Percentiles rank a stretch among this genome's conserved stretches.
Conservation (phyloP, 768 basidiomycete genomes). For the Phanerochaete sordida region DNA sequence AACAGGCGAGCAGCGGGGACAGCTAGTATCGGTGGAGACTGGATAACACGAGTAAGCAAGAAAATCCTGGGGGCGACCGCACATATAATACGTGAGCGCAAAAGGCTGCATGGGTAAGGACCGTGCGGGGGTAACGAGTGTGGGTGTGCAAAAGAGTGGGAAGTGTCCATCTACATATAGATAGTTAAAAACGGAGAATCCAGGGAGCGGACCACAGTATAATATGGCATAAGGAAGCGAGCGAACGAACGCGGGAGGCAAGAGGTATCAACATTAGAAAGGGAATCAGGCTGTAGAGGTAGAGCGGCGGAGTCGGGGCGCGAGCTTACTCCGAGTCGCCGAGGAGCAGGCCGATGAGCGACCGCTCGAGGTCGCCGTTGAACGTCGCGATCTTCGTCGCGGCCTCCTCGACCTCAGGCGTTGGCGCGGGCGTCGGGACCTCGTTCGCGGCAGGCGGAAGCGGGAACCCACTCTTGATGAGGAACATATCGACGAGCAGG, state of each 20-base stretch:
- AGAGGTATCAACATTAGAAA: not conserved
- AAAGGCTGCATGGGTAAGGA: not conserved
- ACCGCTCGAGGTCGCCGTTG: conserved; percentile 11
- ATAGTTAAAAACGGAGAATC: not conserved
- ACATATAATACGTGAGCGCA: not conserved
- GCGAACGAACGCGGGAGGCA: not conserved
- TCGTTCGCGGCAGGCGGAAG: not conserved
- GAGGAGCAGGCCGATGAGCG: conserved; percentile 7
- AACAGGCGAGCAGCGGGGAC: not conserved
- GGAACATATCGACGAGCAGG: conserved; percentile 78
- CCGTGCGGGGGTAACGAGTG: not conserved
- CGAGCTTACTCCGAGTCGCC: not conserved
- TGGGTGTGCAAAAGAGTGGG: not conserved
- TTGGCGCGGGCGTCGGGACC: not conserved
- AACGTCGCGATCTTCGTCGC: conserved; percentile 2
- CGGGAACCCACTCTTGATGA: conserved; percentile 34
- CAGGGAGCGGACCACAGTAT: not conserved
- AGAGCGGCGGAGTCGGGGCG: not conserved
- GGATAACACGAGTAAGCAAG: not conserved
- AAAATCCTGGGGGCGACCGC: not conserved
- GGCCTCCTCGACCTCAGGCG: conserved; percentile 2
- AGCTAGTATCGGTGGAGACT: not conserved
- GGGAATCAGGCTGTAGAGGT: not conserved
- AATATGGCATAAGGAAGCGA: not conserved
- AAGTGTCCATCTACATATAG: not conserved